Evolutionary conservation across 129 eudicot genomes (phyloP), one percentile per base, ranked within the genome.

Genomic region (Heracleum sosnowskyi): DNA sequence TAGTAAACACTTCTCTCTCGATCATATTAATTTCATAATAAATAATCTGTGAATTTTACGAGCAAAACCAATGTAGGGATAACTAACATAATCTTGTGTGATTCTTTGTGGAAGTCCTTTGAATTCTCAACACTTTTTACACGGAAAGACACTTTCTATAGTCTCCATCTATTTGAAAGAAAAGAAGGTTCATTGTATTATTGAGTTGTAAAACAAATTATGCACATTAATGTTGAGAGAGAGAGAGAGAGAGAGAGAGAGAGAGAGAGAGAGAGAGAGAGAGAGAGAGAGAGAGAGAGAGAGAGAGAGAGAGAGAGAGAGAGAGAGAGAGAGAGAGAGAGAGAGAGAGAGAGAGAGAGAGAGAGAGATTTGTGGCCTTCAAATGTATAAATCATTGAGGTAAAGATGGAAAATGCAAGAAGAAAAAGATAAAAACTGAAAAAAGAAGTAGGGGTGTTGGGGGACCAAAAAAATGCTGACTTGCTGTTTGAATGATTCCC

Each of bases 391-490:
- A 37, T 33, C 28, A 71, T 37, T 18, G 42, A 71, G 12, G 5
- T 5, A 71, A 24, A 71, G 13, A 39, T 71, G 41, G 26, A 34
- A 69, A 31, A 35, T 69, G n/a, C 26, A 69, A 33, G 45, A 36
- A 69, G 26, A 69, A 34, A 35, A 69, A 69, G 26, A 20, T 35
- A 15, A 33, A 33, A 69, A 18, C 11, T 29, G 17, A 66, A 18
- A 16, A 9, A 22, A 79, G 57, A 63, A 49, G 37, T 70, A 24
- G 46, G 80, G 79, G 17, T 22, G 73, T 77, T 57, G 78, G 82
- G 82, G 81, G 81, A 77, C 81, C 87, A 72, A 76, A 71, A 76
- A 60, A 28, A 44, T 42, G 36, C 40, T 33, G 78, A 76, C 35
- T 47, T 44, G 68, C 28, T 71, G 70, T 76, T 62, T 74, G 84